Evolutionary conservation across 345 rosid genomes (phyloP), one percentile per base, ranked within the genome.

Genomic region (Mercurialis annua): DNA sequence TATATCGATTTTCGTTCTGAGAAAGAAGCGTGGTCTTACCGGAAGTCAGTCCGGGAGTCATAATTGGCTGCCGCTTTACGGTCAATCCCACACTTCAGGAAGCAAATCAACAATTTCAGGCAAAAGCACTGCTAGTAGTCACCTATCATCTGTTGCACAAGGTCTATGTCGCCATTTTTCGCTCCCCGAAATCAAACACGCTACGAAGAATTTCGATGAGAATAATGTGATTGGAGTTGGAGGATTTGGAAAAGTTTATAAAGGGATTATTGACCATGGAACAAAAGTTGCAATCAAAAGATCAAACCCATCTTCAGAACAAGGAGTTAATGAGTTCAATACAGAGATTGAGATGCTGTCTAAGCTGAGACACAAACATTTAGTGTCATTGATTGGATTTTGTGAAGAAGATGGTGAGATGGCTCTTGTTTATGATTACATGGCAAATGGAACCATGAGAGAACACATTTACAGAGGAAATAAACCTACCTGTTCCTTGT

Each of bases 41-140:
- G 69, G 67, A 33, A 55, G 36, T 46, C 66, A 12, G 3, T 58
- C 55, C 0, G 48, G 55, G 10, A 65, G 59, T 59, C 54, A 59
- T 24, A 26, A 29, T 46, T 78, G 84, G 86, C 53, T 87, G 59
- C 85, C 85, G 17, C 59, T 79, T 7, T 71, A 80, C 40, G 81
- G 81, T 10, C 8, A 52, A n/a, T 79, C 81, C 23, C 70, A 71
- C 49, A 72, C 79, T 57, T 72, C 78, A 8, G 27, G 57, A 0
- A 57, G 75, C 64, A 81, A 62, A 73, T 73, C 84, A 47, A 72
- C 78, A 44, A 33, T 51, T 21, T 78, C 84, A 5, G 81, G 81
- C 40, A 80, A 65, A 63, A 67, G 73, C 54, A 74, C 20, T 40
- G 49, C 64, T 1, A 64, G 61, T 30, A 68, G 77, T 66, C 72